Percentiles rank a stretch among this genome's conserved stretches.
Conservation (phyloP, 192 early-diverging fungal genomes). For the Irineochytrium annulatum region DNA sequence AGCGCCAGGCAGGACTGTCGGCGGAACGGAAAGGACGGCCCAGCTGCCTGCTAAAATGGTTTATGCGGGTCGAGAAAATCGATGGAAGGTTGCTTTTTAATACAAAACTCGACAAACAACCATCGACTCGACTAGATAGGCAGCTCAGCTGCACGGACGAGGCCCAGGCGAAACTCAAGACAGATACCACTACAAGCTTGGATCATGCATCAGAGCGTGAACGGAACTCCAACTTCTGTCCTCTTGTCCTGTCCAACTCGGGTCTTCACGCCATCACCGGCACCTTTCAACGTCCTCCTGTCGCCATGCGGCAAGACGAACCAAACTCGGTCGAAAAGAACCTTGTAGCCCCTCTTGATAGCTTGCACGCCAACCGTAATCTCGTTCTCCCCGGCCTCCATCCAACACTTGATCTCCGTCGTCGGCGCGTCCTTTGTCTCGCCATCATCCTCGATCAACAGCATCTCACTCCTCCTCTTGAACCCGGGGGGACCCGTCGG, state of each 20-base stretch:
- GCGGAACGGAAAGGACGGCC: too few relatives aligned
- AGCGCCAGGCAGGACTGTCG: too few relatives aligned
- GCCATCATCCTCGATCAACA: constrained; percentile 50
- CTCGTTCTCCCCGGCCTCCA: constrained; percentile 15
- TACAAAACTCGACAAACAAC: too few relatives aligned
- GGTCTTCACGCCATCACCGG: not conserved
- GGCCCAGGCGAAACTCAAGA: too few relatives aligned
- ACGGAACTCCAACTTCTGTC: not conserved
- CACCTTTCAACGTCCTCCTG: constrained; percentile 9
- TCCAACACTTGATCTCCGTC: constrained; percentile 34
- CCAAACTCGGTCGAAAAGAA: constrained; percentile 33
- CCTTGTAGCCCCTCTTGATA: constrained; percentile 17
- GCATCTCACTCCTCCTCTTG: constrained; percentile 8
- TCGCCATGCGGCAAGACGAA: constrained; percentile 31
- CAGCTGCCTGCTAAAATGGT: too few relatives aligned
- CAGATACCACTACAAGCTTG: too few relatives aligned
- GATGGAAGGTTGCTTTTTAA: too few relatives aligned
- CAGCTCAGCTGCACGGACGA: too few relatives aligned
- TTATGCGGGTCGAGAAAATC: too few relatives aligned
- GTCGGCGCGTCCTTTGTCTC: constrained; percentile 29
- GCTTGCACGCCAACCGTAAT: constrained; percentile 32
- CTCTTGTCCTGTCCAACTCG: not conserved
- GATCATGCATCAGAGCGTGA: too few relatives aligned
- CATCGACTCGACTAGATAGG: too few relatives aligned
- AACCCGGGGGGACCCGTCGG: not conserved